These are phyloP conservation scores for Moesziomyces globuligerus DNA, from an alignment of 1,284 basidiomycete species.

Conservation along the genomic window DNA sequence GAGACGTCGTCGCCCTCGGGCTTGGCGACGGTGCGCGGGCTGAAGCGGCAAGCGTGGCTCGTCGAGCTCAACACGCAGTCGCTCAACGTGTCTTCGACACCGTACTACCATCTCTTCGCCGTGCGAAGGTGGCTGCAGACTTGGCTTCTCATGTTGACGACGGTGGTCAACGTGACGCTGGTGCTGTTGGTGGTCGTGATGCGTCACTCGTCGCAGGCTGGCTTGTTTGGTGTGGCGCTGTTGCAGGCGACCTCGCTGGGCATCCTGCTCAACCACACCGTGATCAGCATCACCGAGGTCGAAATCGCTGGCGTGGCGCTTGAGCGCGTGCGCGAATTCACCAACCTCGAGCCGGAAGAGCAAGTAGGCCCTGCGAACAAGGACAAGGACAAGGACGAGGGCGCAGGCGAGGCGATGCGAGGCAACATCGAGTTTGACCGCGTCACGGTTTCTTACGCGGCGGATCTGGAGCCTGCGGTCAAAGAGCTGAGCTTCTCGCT, in stretches of 20 bases:
- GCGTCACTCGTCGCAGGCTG: constrained; percentile 41
- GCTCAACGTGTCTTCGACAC: constrained; percentile 44
- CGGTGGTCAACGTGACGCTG: constrained; percentile 44
- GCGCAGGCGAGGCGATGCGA: constrained; percentile 6
- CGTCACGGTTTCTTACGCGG: constrained; percentile 40
- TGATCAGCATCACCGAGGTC: constrained; percentile 63
- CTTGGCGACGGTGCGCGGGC: constrained; percentile 49
- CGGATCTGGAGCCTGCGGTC: constrained; percentile 45
- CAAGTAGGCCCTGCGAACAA: neutral
- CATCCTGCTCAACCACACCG: constrained; percentile 31
- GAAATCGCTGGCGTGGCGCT: constrained; percentile 67
- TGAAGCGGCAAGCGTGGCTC: constrained; percentile 33
- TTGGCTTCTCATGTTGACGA: constrained; percentile 42
- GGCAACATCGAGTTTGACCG: constrained; percentile 39
- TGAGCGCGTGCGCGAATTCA: constrained; percentile 65
- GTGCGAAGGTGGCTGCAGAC: constrained; percentile 58
- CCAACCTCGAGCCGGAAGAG: constrained; percentile 49
- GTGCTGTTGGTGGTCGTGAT: constrained; percentile 50
- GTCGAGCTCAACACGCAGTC: constrained; percentile 35
- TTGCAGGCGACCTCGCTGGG: constrained; percentile 55
- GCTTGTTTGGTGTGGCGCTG: constrained; percentile 65
- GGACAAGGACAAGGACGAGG: constrained; percentile 4
- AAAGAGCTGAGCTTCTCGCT: constrained; percentile 45
- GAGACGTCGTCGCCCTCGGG: constrained; percentile 49
- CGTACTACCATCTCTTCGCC: constrained; percentile 46